Percentiles rank a stretch among this genome's conserved stretches.
phyloP scores from a whole-genome alignment of 1,284 basidiomycete genomes.

The Peniophora sp. region DNA sequence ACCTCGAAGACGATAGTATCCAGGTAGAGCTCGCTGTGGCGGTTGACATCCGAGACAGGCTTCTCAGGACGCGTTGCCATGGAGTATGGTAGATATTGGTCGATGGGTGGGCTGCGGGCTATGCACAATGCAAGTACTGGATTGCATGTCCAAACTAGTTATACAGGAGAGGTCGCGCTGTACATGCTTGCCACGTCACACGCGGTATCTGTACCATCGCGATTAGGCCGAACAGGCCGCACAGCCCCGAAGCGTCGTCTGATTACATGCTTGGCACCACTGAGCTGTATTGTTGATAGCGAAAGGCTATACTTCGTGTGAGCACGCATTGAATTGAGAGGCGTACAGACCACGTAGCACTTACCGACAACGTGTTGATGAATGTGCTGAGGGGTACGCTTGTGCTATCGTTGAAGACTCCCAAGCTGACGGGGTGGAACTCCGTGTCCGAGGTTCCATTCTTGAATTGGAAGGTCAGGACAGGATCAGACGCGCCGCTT shows the following conservation, averaged over 20 bases:
- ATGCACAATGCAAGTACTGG: no score
- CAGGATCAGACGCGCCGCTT: constrained; percentile 10
- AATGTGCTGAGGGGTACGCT: constrained; percentile 26
- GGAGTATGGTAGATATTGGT: no score
- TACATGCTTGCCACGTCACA: neutral
- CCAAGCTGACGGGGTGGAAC: constrained; percentile 12
- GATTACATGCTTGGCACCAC: constrained; percentile 27
- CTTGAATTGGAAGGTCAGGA: constrained; percentile 38
- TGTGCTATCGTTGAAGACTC: constrained; percentile 7
- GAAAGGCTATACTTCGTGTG: constrained; percentile 13
- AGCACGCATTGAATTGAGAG: neutral
- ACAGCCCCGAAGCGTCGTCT: neutral
- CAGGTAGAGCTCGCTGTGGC: no score
- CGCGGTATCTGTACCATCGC: neutral
- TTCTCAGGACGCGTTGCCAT: no score
- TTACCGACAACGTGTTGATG: constrained; percentile 24
- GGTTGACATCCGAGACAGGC: no score
- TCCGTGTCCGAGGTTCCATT: constrained; percentile 33
- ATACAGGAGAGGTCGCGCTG: no score
- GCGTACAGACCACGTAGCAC: constrained; percentile 3
- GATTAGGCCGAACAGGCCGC: neutral
- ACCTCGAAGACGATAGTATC: no score
- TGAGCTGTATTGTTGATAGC: constrained; percentile 24
- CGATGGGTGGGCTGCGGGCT: no score
- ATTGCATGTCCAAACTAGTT: no score